These are phyloP conservation scores for Corymbia citriodora DNA, from an alignment of 441 rosid species.

Conservation along the genomic window DNA sequence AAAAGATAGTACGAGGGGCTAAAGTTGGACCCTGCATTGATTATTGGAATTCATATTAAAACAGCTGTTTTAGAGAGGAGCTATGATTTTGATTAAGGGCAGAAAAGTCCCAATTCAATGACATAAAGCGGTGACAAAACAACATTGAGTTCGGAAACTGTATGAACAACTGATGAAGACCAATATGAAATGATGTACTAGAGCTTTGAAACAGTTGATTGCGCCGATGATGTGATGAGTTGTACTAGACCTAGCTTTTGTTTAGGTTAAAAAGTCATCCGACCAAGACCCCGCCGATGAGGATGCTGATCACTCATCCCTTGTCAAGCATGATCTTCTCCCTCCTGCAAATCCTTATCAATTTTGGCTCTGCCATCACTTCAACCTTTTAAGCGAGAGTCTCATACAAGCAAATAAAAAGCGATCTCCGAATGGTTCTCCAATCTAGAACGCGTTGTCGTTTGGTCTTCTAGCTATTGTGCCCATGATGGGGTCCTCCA, in stretches of 20 bases:
- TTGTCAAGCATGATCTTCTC: background rate
- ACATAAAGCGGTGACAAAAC: background rate
- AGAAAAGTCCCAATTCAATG: background rate
- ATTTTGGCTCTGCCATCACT: conserved; percentile 1
- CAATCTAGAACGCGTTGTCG: conserved; percentile 13
- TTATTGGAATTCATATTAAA: background rate
- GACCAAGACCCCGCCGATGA: background rate
- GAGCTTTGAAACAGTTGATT: background rate
- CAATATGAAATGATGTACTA: background rate
- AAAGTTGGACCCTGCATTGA: background rate
- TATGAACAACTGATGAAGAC: background rate
- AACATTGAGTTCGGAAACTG: background rate
- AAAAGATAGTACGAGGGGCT: background rate
- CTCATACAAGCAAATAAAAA: background rate
- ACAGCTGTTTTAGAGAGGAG: background rate
- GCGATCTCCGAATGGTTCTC: conserved; percentile 13
- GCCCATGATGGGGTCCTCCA: conserved; percentile 8
- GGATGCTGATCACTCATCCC: background rate
- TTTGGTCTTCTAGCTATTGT: conserved; percentile 16
- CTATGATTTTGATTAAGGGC: background rate
- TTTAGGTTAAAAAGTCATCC: background rate
- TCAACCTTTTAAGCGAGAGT: background rate
- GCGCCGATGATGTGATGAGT: background rate
- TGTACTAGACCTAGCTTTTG: background rate
- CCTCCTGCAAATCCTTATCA: background rate